Evolutionary conservation across 805 yeast species (phyloP).

Genomic region (Blastobotrys attinorum): DNA sequence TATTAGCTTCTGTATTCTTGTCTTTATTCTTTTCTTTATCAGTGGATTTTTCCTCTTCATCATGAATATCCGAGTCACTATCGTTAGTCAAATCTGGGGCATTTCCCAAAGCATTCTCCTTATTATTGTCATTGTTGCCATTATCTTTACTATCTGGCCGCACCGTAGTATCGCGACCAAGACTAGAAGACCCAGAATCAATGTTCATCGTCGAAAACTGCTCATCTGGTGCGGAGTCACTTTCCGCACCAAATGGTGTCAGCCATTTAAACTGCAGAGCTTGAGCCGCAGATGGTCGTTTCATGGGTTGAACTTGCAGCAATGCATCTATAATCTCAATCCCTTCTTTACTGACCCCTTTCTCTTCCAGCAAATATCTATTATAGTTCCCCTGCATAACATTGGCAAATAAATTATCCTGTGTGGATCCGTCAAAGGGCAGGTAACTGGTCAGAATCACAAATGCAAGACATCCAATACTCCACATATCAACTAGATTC

Average conservation of each 20-base stretch:
- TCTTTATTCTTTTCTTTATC: neutral
- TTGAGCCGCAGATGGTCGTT: constrained; percentile 63
- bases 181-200: neutral
- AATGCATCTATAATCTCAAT: constrained; percentile 62
- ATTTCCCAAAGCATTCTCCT: neutral
- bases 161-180: neutral
- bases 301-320: constrained; percentile 66
- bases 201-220: constrained; percentile 8
- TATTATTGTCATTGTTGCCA: neutral
- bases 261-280: constrained; percentile 85
- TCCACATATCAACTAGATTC: constrained; percentile 93
- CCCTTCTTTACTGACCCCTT: constrained; percentile 62
- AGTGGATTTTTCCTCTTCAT: neutral
- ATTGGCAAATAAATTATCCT: constrained; percentile 70
- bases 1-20: neutral
- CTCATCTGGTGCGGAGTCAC: constrained; percentile 14
- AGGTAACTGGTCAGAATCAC: constrained; percentile 88
- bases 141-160: neutral
- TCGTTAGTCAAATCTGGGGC: neutral
- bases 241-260: constrained; percentile 14
- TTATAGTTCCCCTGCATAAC: constrained; percentile 75
- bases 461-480: constrained; percentile 88
- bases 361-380: constrained; percentile 46
- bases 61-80: neutral
- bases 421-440: constrained; percentile 92